Evolutionary conservation across 305 asterid species (phyloP).

Genomic region (Solanum hybrid): DNA sequence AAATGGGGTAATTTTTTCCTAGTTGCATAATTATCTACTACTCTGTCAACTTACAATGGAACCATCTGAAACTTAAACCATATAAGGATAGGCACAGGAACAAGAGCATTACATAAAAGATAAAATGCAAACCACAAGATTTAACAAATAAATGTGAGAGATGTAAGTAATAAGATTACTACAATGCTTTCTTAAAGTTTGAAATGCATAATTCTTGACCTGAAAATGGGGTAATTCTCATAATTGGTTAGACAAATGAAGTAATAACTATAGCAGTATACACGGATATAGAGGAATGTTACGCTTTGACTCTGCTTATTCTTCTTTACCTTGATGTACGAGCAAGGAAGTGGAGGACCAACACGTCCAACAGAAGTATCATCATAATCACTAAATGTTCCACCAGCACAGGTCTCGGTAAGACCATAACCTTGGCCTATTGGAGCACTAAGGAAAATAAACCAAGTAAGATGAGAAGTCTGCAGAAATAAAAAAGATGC

Average conservation of each 20-base stretch:
- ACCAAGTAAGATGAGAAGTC: background rate
- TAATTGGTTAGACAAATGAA: background rate
- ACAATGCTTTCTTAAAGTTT: background rate
- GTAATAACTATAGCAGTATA: background rate
- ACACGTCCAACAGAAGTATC: constrained; percentile 97
- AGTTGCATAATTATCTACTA: background rate
- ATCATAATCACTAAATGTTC: constrained; percentile 86
- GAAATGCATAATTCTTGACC: background rate
- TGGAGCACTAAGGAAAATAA: constrained; percentile 55
- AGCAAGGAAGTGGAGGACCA: constrained; percentile 91
- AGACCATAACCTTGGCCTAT: constrained; percentile 99
- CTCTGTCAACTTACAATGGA: background rate
- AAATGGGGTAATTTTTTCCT: background rate
- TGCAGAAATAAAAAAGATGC: background rate
- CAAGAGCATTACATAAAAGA: constrained; percentile 4
- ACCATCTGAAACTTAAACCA: background rate
- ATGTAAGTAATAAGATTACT: background rate
- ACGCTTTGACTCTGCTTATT: background rate
- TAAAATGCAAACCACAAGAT: background rate
- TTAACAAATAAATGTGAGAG: background rate
- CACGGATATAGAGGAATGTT: background rate
- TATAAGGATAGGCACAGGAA: background rate
- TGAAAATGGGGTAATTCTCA: background rate
- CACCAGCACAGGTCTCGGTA: constrained; percentile 98
- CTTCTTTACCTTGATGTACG: constrained; percentile 64